These are phyloP conservation scores for Psidium guajava DNA, from an alignment of 345 rosid genomes.

Conservation along the genomic window DNA sequence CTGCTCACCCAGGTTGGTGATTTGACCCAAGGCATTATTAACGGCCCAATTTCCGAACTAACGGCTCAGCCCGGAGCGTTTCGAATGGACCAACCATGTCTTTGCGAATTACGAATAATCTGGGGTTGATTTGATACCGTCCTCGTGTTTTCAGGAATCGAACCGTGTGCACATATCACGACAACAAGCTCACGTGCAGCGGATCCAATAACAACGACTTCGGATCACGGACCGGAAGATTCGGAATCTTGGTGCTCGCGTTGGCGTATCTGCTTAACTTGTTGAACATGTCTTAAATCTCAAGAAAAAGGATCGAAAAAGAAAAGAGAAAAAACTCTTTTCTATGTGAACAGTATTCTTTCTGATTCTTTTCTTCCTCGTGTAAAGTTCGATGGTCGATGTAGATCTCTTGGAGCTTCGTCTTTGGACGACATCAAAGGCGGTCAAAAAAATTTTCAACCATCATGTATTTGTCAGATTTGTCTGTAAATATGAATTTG, in stretches of 20 bases:
- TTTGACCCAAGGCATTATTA: neutral
- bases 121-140: neutral
- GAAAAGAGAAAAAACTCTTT: neutral
- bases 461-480: neutral
- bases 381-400: neutral
- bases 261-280: conserved; percentile 5
- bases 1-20: conserved; percentile 48
- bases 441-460: neutral
- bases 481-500: neutral
- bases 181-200: conserved; percentile 48
- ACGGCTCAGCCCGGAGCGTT: too few relatives aligned
- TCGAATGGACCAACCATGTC: neutral
- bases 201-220: conserved; percentile 25
- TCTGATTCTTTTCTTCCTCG: neutral
- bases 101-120: neutral
- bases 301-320: neutral
- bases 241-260: conserved; percentile 22
- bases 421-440: neutral
- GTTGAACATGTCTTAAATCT: neutral
- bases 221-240: conserved; percentile 17
- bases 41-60: neutral
- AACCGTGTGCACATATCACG: conserved; percentile 59
- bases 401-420: too few relatives aligned
- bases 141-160: conserved; percentile 29
- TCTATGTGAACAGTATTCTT: neutral